Base-by-base conservation (phyloP, 495 filamentous ascomycete genomes). In the Hypoxylon lienhwacheense region DNA sequence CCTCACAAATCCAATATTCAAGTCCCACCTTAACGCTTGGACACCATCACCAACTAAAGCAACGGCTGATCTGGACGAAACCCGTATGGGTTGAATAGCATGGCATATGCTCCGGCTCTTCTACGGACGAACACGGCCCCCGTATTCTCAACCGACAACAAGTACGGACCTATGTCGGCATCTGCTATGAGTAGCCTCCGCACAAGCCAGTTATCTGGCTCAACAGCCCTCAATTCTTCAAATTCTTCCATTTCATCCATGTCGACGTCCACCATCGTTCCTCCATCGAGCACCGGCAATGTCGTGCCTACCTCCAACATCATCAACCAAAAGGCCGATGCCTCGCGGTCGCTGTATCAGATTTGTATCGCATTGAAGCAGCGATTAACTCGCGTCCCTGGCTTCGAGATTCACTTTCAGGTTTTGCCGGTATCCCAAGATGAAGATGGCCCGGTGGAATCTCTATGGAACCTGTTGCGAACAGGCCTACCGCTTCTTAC, bases 301-400 rank as follows among this genome's bases (percentile, higher is more conserved):
- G 80, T 91, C 49, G 69, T 83, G 47, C 84, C 88, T 26, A 86
- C 86, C 62, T 80, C 88, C 69, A 95, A 91, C 67, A 95, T 98
- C 70, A 95, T 97, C 76, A 98, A 97, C 70, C 86, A 88, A 65
- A 85, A 82, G 52, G 95, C 91, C 69, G 91, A 93, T 66, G 87
- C 90, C 56, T 85, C 86, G 45, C 80, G 84, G 35, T 96, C 91
- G 15, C 83, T 98, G 22, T 98, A 95, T 65, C 93, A 97, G 70
- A 96, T 91, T 68, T 97, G 95, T 70, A 79, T 93, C 47, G 82
- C 85, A 49, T 74, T 97, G 37, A 86, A 86, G 69, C 81, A 83
- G 68, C 81, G 95, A 48, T 75, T 98, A 46, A 81, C 83, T 26
- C 82, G 85, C 59, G 89, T 98, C 15, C 91, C 91, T 2, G 84